A percentile compares a stretch with the other conserved stretches of the same genome.
Evolutionary conservation across 106 monocot species (phyloP).

Genomic region (Acorus gramineus): DNA sequence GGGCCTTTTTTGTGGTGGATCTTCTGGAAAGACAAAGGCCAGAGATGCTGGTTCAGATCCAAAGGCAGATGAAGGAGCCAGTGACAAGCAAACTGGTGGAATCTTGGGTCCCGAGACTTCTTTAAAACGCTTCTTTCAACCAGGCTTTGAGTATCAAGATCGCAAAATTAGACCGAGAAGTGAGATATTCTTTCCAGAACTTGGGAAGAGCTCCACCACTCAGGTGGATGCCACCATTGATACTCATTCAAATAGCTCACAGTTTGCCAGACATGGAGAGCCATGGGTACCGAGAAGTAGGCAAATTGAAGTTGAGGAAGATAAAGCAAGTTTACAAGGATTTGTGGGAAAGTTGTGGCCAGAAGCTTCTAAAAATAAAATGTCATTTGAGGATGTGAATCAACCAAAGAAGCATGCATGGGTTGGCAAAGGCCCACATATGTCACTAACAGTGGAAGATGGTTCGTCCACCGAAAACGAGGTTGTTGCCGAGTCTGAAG

Average conservation of each 20-base stretch:
- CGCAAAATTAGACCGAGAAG: constrained; percentile 23
- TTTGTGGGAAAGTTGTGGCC: too few relatives aligned
- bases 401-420: constrained; percentile 49
- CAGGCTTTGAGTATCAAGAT: constrained; percentile 21
- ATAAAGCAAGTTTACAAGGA: constrained; percentile 22
- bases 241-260: constrained; percentile 15
- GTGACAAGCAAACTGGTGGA: constrained; percentile 11
- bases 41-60: constrained; percentile 34
- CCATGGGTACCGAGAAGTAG: constrained; percentile 34
- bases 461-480: constrained; percentile 65
- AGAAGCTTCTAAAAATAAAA: constrained; percentile 32
- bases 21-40: constrained; percentile 49
- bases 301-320: constrained; percentile 22
- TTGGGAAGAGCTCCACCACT: constrained; percentile 21
- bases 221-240: constrained; percentile 15
- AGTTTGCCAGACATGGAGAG: constrained; percentile 30
- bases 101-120: constrained; percentile 23
- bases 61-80: constrained; percentile 47
- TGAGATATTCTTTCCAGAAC: constrained; percentile 45
- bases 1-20: constrained; percentile 78
- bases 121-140: constrained; percentile 32
- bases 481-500: constrained; percentile 69
- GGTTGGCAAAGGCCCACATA: constrained; percentile 23
- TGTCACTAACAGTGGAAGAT: constrained; percentile 49
- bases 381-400: constrained; percentile 42